A percentile compares a stretch with the other conserved stretches of the same genome.
Evolutionary conservation across 2,329 filamentous ascomycete species (phyloP).

Genomic region (Epichloe sibirici): DNA sequence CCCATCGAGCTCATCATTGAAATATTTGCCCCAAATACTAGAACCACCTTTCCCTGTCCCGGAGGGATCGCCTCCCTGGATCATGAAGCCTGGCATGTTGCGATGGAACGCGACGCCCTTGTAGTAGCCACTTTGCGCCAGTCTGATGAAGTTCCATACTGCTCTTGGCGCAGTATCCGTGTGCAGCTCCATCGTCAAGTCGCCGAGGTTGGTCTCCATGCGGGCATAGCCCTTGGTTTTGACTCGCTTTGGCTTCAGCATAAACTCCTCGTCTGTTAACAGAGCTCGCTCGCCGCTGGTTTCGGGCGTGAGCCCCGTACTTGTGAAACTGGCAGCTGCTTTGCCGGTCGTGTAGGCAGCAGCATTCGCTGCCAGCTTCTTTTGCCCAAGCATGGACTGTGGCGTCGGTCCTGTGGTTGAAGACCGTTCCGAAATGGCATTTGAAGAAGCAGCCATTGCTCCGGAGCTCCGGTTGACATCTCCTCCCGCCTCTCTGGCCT

Average conservation of each 20-base stretch:
- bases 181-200: constrained; percentile 78
- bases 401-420: constrained; percentile 8
- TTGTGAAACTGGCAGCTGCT: constrained; percentile 89
- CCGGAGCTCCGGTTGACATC: constrained; percentile 43
- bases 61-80: constrained; percentile 89
- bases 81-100: constrained; percentile 94
- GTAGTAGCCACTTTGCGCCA: constrained; percentile 87
- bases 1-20: constrained; percentile 86
- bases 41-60: constrained; percentile 84
- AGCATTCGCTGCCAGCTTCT: constrained; percentile 64
- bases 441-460: constrained; percentile 25
- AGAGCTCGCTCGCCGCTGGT: constrained; percentile 79
- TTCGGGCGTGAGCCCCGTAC: constrained; percentile 83
- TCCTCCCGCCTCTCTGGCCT: constrained; percentile 51
- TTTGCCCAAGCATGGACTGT: constrained; percentile 36
- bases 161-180: constrained; percentile 85
- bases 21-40: constrained; percentile 89
- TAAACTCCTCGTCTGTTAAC: constrained; percentile 88
- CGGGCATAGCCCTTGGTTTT: constrained; percentile 86
- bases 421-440: constrained; percentile 7
- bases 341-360: constrained; percentile 82
- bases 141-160: constrained; percentile 90
- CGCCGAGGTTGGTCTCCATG: constrained; percentile 75
- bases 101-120: constrained; percentile 74
- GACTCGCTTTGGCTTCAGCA: constrained; percentile 80